phyloP scores from a whole-genome alignment of 495 filamentous ascomycete genomes.

The Xylaria bambusicola region DNA sequence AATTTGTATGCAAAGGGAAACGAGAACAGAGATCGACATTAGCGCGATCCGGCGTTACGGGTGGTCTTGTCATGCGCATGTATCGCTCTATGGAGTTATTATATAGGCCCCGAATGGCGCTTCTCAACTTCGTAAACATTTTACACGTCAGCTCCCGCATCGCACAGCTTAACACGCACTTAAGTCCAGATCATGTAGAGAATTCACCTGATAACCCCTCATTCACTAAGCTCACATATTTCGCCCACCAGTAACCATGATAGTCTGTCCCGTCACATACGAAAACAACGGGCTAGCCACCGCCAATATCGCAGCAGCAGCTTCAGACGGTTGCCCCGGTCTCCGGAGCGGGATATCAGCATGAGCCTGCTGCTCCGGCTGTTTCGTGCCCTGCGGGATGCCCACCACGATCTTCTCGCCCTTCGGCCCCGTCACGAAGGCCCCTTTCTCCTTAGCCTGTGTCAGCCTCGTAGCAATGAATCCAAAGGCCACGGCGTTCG shows the following conservation, averaged over 20 bases:
- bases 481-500: constrained; percentile 83
- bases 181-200: too few species aligned
- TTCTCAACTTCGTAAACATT: constrained; percentile 4
- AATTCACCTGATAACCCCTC: constrained; percentile 1
- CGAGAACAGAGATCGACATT: constrained; percentile 7
- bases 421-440: constrained; percentile 71
- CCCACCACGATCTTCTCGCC: constrained; percentile 77
- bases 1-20: constrained; percentile 13
- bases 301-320: constrained; percentile 75
- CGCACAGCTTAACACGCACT: too few species aligned
- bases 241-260: constrained; percentile 79
- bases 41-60: constrained; percentile 22
- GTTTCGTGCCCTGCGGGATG: constrained; percentile 56
- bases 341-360: constrained; percentile 75
- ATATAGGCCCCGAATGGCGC: constrained; percentile 10
- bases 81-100: constrained; percentile 14
- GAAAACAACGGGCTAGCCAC: constrained; percentile 77
- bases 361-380: constrained; percentile 46
- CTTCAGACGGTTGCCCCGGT: constrained; percentile 75
- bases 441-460: constrained; percentile 76
- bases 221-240: constrained; percentile 66
- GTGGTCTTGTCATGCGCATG: constrained; percentile 13
- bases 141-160: too few species aligned
- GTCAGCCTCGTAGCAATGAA: constrained; percentile 77
- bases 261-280: constrained; percentile 83